These are phyloP conservation scores for Ogataea dorogensis DNA, from an alignment of 805 yeast species.

Conservation along the genomic window DNA sequence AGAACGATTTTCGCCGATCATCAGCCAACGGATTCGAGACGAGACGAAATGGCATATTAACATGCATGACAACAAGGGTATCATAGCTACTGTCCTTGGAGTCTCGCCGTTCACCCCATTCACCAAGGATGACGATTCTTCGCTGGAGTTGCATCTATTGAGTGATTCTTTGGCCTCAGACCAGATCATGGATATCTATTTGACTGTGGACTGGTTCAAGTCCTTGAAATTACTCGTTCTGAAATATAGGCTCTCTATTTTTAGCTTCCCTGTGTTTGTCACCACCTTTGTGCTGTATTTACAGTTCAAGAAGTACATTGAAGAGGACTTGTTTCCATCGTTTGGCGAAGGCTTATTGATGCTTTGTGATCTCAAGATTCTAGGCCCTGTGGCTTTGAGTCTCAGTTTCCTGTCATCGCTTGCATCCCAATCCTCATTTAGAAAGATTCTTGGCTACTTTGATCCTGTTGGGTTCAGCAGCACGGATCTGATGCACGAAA, in stretches of 20 bases:
- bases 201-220: conserved; percentile 51
- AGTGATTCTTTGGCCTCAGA: conserved; percentile 38
- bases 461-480: conserved; percentile 57
- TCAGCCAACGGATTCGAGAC: conserved; percentile 63
- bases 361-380: conserved; percentile 34
- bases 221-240: conserved; percentile 70
- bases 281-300: conserved; percentile 48
- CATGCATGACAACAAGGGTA: conserved; percentile 38
- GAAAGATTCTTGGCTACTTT: conserved; percentile 38
- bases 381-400: conserved; percentile 24
- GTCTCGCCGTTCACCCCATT: conserved; percentile 54
- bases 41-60: conserved; percentile 82
- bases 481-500: conserved; percentile 41
- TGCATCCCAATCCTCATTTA: conserved; percentile 36
- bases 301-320: conserved; percentile 51
- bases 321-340: conserved; percentile 39
- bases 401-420: conserved; percentile 41
- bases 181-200: conserved; percentile 38
- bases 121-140: conserved; percentile 21
- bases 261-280: conserved; percentile 66
- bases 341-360: conserved; percentile 46
- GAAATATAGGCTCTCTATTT: conserved; percentile 72
- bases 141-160: conserved; percentile 48
- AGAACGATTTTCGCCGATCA: conserved; percentile 54
- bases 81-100: conserved; percentile 52